Base-by-base conservation (phyloP, 331 rosid species). In the Telfairia occidentalis region DNA sequence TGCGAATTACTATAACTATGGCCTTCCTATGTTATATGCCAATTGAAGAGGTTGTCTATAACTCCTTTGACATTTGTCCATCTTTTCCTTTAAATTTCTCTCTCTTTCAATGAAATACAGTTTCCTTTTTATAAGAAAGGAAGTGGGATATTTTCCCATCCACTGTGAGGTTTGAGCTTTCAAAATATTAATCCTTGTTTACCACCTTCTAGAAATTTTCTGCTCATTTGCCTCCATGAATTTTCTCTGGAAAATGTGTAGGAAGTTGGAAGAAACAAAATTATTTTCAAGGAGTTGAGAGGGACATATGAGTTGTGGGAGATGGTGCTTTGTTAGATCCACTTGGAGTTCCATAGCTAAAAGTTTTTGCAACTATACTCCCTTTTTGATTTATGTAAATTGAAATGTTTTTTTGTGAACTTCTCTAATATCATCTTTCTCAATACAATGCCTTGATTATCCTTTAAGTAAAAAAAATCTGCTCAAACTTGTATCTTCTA, bases 401-500 rank as follows among this genome's bases (percentile, higher is more conserved):
- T 70, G 40, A 67, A 67, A 23, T 70, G 4, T 28, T 19, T 46
- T 43, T 43, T 30, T 46, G 13, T 13, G 40, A 26, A 29, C 38
- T 46, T 26, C 28, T 46, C 1, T 49, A 71, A 3, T 71, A 26
- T 71, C 59, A 71, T 30, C 9, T 28, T 70, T 45, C 59, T 71
- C 12, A 9, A 11, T 40, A 40, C 34, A 21, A 66, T 6, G 0
- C 23, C 34, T 69, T 8, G 10, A 23, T 11, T 69, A 24, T 43
- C 55, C 11, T 69, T 15, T n/a, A 23, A 66, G 23, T 19, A 5
- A 43, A 43, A 23, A 60, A 9, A n/a, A 16, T 8, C 37, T 53
- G 18, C 71, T 76, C 54, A 89, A 90, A 81, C 88, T 86, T 77
- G 90, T 92, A 2, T 79, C 87, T 55, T 82, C 90, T 55, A 91